These are phyloP conservation scores for Colletotrichum cuscutae DNA, from an alignment of 2,329 filamentous ascomycete species.

Conservation along the genomic window DNA sequence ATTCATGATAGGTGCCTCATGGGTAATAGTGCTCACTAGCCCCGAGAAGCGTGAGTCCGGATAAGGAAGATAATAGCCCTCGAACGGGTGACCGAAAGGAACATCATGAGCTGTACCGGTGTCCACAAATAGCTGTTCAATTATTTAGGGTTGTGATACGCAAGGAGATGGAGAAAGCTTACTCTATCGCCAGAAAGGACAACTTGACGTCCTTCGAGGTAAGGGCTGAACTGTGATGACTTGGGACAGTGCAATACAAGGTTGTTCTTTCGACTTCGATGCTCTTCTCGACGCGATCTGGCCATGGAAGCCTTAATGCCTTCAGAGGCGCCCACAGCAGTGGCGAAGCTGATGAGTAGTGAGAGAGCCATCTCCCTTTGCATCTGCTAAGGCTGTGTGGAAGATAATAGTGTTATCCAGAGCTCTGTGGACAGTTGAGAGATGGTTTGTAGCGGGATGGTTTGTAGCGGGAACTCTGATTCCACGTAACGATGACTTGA, in stretches of 20 bases:
- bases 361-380: conserved; percentile 39
- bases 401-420: neutral
- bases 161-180: neutral
- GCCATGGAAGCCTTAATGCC: conserved; percentile 58
- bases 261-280: conserved; percentile 59
- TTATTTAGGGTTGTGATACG: neutral
- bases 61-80: conserved; percentile 68
- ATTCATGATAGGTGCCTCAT: conserved; percentile 60
- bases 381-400: neutral
- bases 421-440: neutral
- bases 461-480: neutral
- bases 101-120: conserved; percentile 45
- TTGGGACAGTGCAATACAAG: conserved; percentile 58
- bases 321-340: conserved; percentile 57
- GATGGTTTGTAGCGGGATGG: neutral
- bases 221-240: conserved; percentile 53
- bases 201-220: conserved; percentile 56
- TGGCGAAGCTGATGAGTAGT: conserved; percentile 52
- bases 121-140: conserved; percentile 56
- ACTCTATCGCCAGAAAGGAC: conserved; percentile 57
- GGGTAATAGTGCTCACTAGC: conserved; percentile 59
- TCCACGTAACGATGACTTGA: neutral
- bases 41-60: conserved; percentile 60
- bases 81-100: conserved; percentile 60
- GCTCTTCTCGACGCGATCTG: conserved; percentile 57